Evolutionary conservation across 495 filamentous ascomycete species (phyloP).

Genomic region (Neurospora hispaniola): DNA sequence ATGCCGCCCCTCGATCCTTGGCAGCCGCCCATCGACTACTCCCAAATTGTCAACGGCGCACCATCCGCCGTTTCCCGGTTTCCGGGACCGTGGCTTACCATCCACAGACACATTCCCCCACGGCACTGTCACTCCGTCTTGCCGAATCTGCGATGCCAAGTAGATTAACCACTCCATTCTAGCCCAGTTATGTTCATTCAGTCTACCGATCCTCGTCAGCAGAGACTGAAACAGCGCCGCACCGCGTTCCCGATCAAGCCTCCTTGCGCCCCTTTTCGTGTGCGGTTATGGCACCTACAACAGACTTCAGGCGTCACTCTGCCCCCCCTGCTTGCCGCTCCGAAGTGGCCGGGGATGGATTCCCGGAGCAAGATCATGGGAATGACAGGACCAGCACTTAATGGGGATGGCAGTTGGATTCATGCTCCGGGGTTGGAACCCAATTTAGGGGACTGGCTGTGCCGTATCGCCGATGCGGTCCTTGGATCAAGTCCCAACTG

Average conservation of each 20-base stretch:
- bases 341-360: background rate
- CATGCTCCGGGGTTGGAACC: background rate
- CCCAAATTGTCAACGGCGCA: slow-evolving; percentile 5
- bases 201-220: slow-evolving; percentile 5
- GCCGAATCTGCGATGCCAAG: slow-evolving; percentile 5
- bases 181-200: background rate
- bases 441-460: slow-evolving; percentile 5
- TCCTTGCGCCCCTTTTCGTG: background rate
- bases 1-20: background rate
- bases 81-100: slow-evolving; percentile 5
- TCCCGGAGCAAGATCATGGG: background rate
- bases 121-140: slow-evolving; percentile 15
- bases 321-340: background rate
- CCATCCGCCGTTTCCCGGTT: slow-evolving; percentile 14
- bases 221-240: slow-evolving; percentile 8
- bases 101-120: background rate
- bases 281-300: background rate
- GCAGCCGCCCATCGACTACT: background rate
- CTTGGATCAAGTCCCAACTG: background rate
- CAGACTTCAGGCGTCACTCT: background rate
- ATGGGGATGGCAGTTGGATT: background rate
- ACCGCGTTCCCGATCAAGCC: slow-evolving; percentile 6
- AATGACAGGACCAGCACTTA: background rate
- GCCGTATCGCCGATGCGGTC: slow-evolving; percentile 2
- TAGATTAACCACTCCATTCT: slow-evolving; percentile 7